Evolutionary conservation across 768 basidiomycete species (phyloP), one percentile per base, ranked within the genome.

Genomic region (Kwoniella mangroviensis): DNA sequence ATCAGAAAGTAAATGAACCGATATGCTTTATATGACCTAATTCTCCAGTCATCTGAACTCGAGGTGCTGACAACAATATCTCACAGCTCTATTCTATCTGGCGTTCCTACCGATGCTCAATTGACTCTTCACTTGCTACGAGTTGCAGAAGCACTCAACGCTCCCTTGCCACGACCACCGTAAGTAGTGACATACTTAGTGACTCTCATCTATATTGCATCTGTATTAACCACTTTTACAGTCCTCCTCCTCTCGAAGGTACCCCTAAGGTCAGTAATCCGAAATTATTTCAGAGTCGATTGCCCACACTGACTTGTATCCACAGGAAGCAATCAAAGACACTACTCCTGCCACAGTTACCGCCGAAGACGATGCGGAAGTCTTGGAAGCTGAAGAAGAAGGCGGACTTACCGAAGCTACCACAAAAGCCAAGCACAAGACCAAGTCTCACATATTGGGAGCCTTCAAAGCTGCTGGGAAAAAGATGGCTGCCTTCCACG

Each of bases 91-190:
- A 73, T 84, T 63, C 65, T 84, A 45, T 82, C 79, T 49, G 72
- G 80, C 24, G 84, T 85, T 2, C 84, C 84, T 9, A 85, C 84
- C 65, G 80, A 85, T 71, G 81, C 81, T 26, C 84, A 84, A 54
- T 73, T 84, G 51, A 81, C 82, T 4, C 75, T 85, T 4, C 82
- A 84, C 67, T 68, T 84, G 49, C 73, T 84, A 10, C 81, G 84
- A 51, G 78, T 84, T 34, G 81, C 76, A 12, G 84, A 85, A 73
- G 76, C 74, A 0, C 70, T 75, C 55, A 43, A 69, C 22, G 52
- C 70, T n/a, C 82, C 82, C 12, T 68, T 83, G 4, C 82, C 82
- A 15, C 70, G 80, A 59, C 79, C 82, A 26, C 82, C 82, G 78
- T 79, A 45, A 68, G 77, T 79, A 0, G 2, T 67, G 3, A 34